Conservation (phyloP, 208 protist genomes). For the Trypanosoma grayi region DNA sequence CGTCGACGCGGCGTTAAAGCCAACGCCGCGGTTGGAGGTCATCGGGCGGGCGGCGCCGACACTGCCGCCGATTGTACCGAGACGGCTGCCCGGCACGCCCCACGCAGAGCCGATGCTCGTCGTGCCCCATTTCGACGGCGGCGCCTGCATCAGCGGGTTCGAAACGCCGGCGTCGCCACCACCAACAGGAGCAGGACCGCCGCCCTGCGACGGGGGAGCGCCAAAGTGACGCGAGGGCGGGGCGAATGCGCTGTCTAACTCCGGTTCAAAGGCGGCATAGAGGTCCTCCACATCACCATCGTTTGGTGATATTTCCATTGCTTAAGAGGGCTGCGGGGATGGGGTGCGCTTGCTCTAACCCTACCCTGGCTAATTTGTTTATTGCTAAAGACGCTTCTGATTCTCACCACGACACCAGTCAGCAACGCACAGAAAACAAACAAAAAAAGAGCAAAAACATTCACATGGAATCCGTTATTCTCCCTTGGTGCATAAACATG, state of each 20-base stretch:
- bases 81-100: slow-evolving; percentile 61
- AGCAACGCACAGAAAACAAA: too few species aligned
- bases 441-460: too few species aligned
- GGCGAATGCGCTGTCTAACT: slow-evolving; percentile 26
- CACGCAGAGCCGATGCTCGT: slow-evolving; percentile 62
- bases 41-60: slow-evolving; percentile 76
- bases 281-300: slow-evolving; percentile 55
- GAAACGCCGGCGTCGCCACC: slow-evolving; percentile 19
- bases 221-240: slow-evolving; percentile 31
- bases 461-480: too few species aligned
- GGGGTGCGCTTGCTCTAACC: background rate
- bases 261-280: slow-evolving; percentile 73
- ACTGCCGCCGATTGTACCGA: slow-evolving; percentile 58
- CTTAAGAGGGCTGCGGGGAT: background rate
- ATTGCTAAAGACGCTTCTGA: too few species aligned
- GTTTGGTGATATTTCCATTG: background rate
- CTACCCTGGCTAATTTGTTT: too few species aligned
- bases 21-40: slow-evolving; percentile 92
- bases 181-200: background rate
- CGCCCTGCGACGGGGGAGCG: slow-evolving; percentile 22
- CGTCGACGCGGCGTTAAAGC: slow-evolving; percentile 59
- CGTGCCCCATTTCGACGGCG: slow-evolving; percentile 77
- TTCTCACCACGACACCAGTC: too few species aligned
- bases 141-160: slow-evolving; percentile 78
- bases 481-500: too few species aligned